Percentiles rank a stretch among this genome's conserved stretches.
These are phyloP conservation scores for Chenopodium suecicum DNA, from an alignment of 148 eudicot species.

Conservation along the genomic window DNA sequence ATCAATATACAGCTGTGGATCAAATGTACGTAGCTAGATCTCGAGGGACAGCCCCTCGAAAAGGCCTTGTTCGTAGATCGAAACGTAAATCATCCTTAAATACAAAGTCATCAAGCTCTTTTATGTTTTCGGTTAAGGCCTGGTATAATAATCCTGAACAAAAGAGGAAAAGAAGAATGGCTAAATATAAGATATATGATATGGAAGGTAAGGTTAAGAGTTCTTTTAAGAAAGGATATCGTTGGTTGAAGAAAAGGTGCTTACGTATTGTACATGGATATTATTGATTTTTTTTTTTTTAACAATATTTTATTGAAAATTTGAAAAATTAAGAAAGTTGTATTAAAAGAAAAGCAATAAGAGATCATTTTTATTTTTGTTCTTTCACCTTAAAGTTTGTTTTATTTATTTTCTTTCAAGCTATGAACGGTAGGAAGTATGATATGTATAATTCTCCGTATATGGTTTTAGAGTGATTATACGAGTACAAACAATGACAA, in stretches of 20 bases:
- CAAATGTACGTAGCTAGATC: conserved; percentile 35
- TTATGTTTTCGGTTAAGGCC: conserved; percentile 18
- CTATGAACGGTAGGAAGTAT: too few relatives aligned
- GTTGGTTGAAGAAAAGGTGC: conserved; percentile 47
- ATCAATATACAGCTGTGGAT: conserved; percentile 19
- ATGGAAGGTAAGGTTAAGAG: conserved; percentile 44
- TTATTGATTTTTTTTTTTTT: not conserved
- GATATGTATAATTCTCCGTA: too few relatives aligned
- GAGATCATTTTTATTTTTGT: not conserved
- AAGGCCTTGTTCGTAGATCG: not conserved
- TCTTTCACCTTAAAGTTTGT: not conserved
- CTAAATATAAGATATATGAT: conserved; percentile 45
- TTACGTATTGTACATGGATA: conserved; percentile 34
- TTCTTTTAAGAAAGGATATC: conserved; percentile 34
- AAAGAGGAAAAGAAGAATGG: conserved; percentile 46
- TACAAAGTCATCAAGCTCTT: not conserved
- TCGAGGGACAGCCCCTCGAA: conserved; percentile 15
- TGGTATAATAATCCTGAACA: conserved; percentile 38
- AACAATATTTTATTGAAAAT: not conserved
- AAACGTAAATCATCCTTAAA: conserved; percentile 10
- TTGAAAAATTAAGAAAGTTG: not conserved
- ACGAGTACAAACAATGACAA: too few relatives aligned
- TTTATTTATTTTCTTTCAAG: too few relatives aligned
- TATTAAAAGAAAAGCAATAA: too few relatives aligned
- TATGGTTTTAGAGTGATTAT: too few relatives aligned